A percentile compares a stretch with the other conserved stretches of the same genome.
phyloP scores from a whole-genome alignment of 768 basidiomycete species.

The Amanita rimosa region DNA sequence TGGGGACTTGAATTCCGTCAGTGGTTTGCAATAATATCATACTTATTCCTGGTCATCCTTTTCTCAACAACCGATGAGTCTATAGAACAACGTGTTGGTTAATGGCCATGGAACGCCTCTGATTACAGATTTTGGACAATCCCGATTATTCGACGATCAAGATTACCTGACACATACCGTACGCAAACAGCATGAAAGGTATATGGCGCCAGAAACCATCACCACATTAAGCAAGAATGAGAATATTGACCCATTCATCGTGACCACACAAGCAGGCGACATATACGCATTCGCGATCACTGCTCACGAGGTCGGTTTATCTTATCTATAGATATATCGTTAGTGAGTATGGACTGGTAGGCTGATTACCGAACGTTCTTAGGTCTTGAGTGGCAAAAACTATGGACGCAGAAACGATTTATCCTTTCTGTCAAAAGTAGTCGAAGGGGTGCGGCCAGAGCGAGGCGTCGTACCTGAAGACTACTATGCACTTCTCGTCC shows the following conservation, averaged over 20 bases:
- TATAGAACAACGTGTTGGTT: not conserved
- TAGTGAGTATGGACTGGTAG: too few relatives aligned
- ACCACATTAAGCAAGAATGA: too few relatives aligned
- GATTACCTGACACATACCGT: not conserved
- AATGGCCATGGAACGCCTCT: not conserved
- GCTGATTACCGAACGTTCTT: not conserved
- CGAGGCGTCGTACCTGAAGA: not conserved
- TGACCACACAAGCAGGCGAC: not conserved
- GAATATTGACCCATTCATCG: not conserved
- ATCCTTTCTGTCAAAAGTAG: not conserved
- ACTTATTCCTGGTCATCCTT: not conserved
- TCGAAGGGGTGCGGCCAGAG: not conserved
- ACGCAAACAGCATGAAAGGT: not conserved
- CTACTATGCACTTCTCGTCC: not conserved
- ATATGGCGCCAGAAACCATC: not conserved
- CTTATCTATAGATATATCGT: not conserved
- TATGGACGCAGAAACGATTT: too few relatives aligned
- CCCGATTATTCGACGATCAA: not conserved
- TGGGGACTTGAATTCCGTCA: slow-evolving; percentile 2
- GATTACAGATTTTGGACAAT: not conserved
- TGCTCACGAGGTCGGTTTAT: not conserved
- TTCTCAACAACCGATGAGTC: not conserved
- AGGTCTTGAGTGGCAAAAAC: not conserved
- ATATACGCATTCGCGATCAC: slow-evolving; percentile 1
- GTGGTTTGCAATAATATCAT: not conserved